Percentiles rank a stretch among this genome's conserved stretches.
phyloP scores from a whole-genome alignment of 2,329 filamentous ascomycete genomes.

The Ilyonectria mors-panacis region DNA sequence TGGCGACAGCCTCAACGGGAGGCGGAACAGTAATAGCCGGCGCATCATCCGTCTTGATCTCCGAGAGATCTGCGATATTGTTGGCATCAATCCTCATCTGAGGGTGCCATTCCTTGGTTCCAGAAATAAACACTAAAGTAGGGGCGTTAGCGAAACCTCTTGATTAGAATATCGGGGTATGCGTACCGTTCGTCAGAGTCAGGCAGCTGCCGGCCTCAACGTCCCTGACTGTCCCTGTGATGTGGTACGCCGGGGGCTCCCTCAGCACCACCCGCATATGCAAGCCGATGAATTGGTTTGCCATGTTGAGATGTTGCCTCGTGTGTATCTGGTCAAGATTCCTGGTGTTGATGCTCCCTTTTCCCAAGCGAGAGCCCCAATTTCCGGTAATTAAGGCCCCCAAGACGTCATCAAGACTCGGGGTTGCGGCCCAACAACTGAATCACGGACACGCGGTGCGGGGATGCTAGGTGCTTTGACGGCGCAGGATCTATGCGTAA shows the following conservation, averaged over 20 bases:
- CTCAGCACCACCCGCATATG: slow-evolving; percentile 82
- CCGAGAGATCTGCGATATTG: slow-evolving; percentile 62
- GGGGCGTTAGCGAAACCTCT: slow-evolving; percentile 24
- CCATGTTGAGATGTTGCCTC: slow-evolving; percentile 52
- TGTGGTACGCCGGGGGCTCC: slow-evolving; percentile 72
- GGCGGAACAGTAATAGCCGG: slow-evolving; percentile 49
- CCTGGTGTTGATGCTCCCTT: slow-evolving; percentile 15
- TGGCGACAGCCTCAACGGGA: slow-evolving; percentile 42
- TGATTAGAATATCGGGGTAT: neutral
- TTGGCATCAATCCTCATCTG: slow-evolving; percentile 63
- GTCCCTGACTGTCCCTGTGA: slow-evolving; percentile 80
- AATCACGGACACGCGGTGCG: slow-evolving; percentile 23
- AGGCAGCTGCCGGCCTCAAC: slow-evolving; percentile 78
- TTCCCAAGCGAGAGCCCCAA: slow-evolving; percentile 29
- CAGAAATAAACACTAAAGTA: slow-evolving; percentile 56
- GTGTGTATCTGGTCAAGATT: slow-evolving; percentile 8
- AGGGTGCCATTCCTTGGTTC: slow-evolving; percentile 59
- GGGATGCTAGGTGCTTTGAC: neutral
- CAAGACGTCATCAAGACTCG: slow-evolving; percentile 43
- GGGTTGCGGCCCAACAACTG: slow-evolving; percentile 19
- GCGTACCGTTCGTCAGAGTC: slow-evolving; percentile 79
- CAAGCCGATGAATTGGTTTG: slow-evolving; percentile 80
- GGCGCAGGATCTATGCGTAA: neutral
- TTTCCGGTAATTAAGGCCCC: slow-evolving; percentile 33
- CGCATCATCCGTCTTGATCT: slow-evolving; percentile 53